Conservation (phyloP, 176 grass and related monocot genomes). For the Oryza officinalis region DNA sequence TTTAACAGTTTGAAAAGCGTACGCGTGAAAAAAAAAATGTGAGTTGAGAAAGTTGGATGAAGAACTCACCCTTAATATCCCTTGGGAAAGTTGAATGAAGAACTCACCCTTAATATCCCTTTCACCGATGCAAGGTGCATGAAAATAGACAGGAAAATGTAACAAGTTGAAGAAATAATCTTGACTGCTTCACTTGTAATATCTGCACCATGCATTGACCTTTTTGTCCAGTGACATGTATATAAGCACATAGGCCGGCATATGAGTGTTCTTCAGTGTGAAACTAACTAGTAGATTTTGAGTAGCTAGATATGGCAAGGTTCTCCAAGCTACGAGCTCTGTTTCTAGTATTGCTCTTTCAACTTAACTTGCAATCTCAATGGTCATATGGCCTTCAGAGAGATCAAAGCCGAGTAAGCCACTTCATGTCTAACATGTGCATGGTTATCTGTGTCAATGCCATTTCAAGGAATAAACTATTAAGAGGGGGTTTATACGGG, state of each 20-base stretch:
- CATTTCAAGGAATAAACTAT: no score
- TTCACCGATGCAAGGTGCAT: background rate
- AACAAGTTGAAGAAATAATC: background rate
- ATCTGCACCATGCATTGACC: background rate
- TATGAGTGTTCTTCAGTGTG: no score
- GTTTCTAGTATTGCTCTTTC: background rate
- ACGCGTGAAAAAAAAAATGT: no score
- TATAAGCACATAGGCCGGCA: background rate
- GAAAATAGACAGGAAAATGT: background rate
- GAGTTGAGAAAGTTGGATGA: no score
- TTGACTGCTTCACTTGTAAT: background rate
- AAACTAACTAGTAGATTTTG: no score
- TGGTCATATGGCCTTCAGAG: background rate
- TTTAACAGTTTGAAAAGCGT: no score
- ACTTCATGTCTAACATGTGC: background rate
- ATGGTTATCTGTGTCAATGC: no score
- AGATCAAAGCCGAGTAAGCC: background rate
- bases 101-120: background rate
- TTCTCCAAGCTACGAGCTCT: background rate
- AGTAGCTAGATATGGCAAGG: background rate
- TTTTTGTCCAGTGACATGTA: background rate
- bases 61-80: no score
- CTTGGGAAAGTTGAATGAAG: no score
- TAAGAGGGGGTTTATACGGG: no score
- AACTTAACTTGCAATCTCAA: background rate